Evolutionary conservation across 257 asterid genomes (phyloP).

Genomic region (Anisodus tanguticus): DNA sequence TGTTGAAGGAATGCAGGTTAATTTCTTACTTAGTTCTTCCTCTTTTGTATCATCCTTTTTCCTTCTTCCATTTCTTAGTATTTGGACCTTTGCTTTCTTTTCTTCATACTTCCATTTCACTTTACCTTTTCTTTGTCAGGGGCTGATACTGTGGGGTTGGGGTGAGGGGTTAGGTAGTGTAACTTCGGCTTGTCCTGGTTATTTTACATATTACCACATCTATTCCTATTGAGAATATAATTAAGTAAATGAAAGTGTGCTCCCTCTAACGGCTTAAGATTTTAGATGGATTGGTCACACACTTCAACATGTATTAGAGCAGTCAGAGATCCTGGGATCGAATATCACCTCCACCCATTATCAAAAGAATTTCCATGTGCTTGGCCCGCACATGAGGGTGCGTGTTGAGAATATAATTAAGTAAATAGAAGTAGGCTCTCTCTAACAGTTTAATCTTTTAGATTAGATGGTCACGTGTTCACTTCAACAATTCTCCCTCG

Average conservation of each 20-base stretch:
- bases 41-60: constrained; percentile 21
- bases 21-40: constrained; percentile 16
- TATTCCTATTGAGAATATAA: background rate
- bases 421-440: too few relatives aligned
- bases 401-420: too few relatives aligned
- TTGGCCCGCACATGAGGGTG: too few relatives aligned
- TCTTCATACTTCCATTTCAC: background rate
- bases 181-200: background rate
- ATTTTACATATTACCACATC: background rate
- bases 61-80: constrained; percentile 4
- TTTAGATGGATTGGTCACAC: too few relatives aligned
- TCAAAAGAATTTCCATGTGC: too few relatives aligned
- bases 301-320: too few relatives aligned
- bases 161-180: background rate
- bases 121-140: background rate
- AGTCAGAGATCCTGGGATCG: too few relatives aligned
- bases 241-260: too few relatives aligned
- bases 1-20: constrained; percentile 98
- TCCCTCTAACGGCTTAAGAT: too few relatives aligned
- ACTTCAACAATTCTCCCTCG: background rate
- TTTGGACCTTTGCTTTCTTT: background rate
- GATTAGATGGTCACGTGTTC: too few relatives aligned
- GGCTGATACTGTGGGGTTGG: background rate
- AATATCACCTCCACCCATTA: too few relatives aligned
- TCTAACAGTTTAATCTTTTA: too few relatives aligned